Evolutionary conservation across 2,329 filamentous ascomycete genomes (phyloP).

Genomic region (Parastagonospora nodorum): DNA sequence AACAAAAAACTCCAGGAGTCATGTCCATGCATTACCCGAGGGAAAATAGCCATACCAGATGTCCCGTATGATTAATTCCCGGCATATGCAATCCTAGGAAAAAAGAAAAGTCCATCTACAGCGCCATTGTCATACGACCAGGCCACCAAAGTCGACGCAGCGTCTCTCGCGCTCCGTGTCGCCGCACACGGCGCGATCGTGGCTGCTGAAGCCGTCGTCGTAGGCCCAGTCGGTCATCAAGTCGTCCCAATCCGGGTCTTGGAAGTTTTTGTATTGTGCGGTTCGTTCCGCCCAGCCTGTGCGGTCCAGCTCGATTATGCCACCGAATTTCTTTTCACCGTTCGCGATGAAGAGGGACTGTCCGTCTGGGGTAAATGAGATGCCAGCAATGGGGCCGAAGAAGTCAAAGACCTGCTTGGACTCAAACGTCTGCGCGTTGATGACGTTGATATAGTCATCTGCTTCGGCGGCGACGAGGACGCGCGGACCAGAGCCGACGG

Average conservation of each 20-base stretch:
- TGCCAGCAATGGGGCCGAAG: slow-evolving; percentile 75
- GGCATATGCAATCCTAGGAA: background rate
- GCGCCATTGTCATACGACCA: slow-evolving; percentile 32
- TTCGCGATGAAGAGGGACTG: slow-evolving; percentile 71
- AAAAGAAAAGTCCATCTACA: slow-evolving; percentile 33
- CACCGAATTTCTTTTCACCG: slow-evolving; percentile 68
- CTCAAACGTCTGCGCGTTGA: slow-evolving; percentile 68
- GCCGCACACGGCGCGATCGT: slow-evolving; percentile 14
- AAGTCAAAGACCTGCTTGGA: slow-evolving; percentile 73
- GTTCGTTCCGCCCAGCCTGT: slow-evolving; percentile 32
- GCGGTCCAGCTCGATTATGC: slow-evolving; percentile 67
- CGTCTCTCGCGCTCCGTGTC: slow-evolving; percentile 25
- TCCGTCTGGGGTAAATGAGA: slow-evolving; percentile 69
- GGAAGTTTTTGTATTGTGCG: slow-evolving; percentile 5
- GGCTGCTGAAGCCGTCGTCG: slow-evolving; percentile 23
- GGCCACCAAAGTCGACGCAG: slow-evolving; percentile 28
- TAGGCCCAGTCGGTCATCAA: slow-evolving; percentile 28
- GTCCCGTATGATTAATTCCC: slow-evolving; percentile 1
- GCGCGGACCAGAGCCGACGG: slow-evolving; percentile 68
- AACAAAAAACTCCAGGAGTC: no score
- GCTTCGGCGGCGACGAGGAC: slow-evolving; percentile 76
- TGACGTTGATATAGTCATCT: slow-evolving; percentile 73
- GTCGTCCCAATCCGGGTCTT: slow-evolving; percentile 11
- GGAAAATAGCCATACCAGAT: slow-evolving; percentile 8
- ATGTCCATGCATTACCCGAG: background rate